Evolutionary conservation across 1,139 yeast species (phyloP).

Genomic region (Sugiyamaella grinbergsii): DNA sequence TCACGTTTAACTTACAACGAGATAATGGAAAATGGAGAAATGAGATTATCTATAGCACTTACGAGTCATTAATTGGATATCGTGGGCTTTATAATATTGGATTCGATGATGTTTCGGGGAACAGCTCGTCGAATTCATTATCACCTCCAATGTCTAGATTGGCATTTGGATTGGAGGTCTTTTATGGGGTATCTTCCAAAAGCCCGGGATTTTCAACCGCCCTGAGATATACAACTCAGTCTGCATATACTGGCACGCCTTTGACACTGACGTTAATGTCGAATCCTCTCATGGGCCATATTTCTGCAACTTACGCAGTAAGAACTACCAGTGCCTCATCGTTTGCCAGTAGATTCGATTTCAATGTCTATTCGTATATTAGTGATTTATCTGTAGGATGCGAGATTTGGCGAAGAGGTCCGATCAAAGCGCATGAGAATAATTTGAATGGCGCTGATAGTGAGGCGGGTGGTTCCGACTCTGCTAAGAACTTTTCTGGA

Average conservation of each 20-base stretch:
- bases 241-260: conserved; percentile 87
- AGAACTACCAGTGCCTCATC: conserved; percentile 76
- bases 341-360: conserved; percentile 82
- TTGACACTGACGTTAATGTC: conserved; percentile 82
- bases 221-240: conserved; percentile 78
- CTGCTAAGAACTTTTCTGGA: conserved; percentile 48
- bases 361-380: conserved; percentile 86
- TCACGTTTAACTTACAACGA: conserved; percentile 73
- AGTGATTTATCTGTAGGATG: conserved; percentile 86
- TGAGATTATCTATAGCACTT: conserved; percentile 84
- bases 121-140: conserved; percentile 4
- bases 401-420: conserved; percentile 62
- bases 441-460: too few species aligned
- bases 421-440: conserved; percentile 1
- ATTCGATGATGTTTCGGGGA: conserved; percentile 29
- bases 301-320: conserved; percentile 86
- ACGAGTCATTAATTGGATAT: conserved; percentile 83
- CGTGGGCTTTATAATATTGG: conserved; percentile 76
- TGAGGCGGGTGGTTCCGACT: too few species aligned
- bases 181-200: conserved; percentile 84
- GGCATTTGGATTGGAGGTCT: conserved; percentile 81
- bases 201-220: conserved; percentile 74
- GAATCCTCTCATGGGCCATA: conserved; percentile 88
- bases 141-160: conserved; percentile 48
- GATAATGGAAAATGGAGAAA: conserved; percentile 66